Base-by-base conservation (phyloP, 768 basidiomycete genomes). In the Punctularia strigosozonata region DNA sequence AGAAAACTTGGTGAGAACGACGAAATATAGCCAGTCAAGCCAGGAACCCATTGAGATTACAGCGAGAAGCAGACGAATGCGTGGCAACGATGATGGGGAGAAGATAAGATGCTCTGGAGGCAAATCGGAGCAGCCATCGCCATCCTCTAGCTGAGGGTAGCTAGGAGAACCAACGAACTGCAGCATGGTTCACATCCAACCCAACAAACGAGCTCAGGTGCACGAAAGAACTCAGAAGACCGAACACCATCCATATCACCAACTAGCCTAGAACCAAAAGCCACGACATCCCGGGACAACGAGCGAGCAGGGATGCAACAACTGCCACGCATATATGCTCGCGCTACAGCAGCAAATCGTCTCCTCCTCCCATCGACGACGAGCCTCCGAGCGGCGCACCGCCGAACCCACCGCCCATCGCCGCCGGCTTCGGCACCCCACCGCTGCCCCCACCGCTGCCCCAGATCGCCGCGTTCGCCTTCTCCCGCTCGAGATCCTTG, bases 401-500 rank as follows among this genome's bases (percentile, higher is more conserved):
- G 49, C 38, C 25, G 25, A 36, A 32, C 52, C 49, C 40, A 41
- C 36, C n/a, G 48, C 2, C 32, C 30, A 25, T 20, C 37, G 24
- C 5, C 13, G n/a, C 17, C n/a, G n/a, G n/a, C n/a, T n/a, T n/a
- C n/a, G n/a, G n/a, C n/a, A 4, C 38, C 39, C 15, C 17, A 14
- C 25, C 34, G 50, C 25, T 34, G 28, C 45, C 47, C 33, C 35
- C 39, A 30, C 47, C 48, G 2, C 51, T 42, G 4, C 82, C 86
- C 91, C 91, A 95, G 24, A 95, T 71, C 7, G 74, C 75, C 17
- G 80, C 77, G 53, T 71, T 73, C 3, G 78, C 71, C 64, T 91
- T 90, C 64, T 94, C 90, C 61, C 75, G 79, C 62, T 88, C 84
- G 46, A 95, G 55, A 51, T 89, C 90, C 58, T 83, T 83, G 52